phyloP scores from a whole-genome alignment of 1,284 basidiomycete genomes.

The Somion occarium region DNA sequence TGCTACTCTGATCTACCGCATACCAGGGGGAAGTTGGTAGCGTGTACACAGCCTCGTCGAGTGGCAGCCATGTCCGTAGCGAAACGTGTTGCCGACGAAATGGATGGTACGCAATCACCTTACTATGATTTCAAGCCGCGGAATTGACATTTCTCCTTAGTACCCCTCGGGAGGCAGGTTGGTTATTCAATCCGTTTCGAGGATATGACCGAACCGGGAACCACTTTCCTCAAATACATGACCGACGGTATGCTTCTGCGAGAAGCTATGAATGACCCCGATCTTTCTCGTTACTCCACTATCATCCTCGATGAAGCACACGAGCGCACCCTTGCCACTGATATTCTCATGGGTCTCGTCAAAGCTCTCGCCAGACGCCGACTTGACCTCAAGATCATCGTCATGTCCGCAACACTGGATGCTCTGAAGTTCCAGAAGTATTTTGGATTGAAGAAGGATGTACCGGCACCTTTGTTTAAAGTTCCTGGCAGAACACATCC shows the following conservation, averaged over 20 bases:
- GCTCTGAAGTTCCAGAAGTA: constrained; percentile 97
- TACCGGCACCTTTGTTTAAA: constrained; percentile 83
- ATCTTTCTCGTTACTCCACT: constrained; percentile 87
- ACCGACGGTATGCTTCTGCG: constrained; percentile 97
- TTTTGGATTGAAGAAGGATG: constrained; percentile 60
- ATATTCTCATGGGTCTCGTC: constrained; percentile 95
- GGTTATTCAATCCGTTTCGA: constrained; percentile 99
- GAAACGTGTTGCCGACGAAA: constrained; percentile 97
- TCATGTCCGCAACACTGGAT: constrained; percentile 99
- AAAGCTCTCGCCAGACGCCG: constrained; percentile 77
- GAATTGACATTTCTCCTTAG: constrained; percentile 33
- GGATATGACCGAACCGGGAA: constrained; percentile 90
- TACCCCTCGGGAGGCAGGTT: constrained; percentile 89
- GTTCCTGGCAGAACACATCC: constrained; percentile 96
- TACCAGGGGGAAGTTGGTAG: constrained; percentile 85
- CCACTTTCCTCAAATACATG: constrained; percentile 97
- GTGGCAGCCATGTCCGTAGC: constrained; percentile 98
- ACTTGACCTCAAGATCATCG: constrained; percentile 90
- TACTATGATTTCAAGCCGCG: neutral
- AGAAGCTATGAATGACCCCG: constrained; percentile 96
- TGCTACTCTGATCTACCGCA: constrained; percentile 91
- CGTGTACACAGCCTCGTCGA: constrained; percentile 95
- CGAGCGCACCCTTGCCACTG: constrained; percentile 96
- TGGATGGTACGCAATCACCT: constrained; percentile 70
- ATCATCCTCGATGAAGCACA: constrained; percentile 99